A percentile compares a stretch with the other conserved stretches of the same genome.
These are phyloP conservation scores for Aspergillus kassunensis DNA, from an alignment of 495 filamentous ascomycete species.

Conservation along the genomic window DNA sequence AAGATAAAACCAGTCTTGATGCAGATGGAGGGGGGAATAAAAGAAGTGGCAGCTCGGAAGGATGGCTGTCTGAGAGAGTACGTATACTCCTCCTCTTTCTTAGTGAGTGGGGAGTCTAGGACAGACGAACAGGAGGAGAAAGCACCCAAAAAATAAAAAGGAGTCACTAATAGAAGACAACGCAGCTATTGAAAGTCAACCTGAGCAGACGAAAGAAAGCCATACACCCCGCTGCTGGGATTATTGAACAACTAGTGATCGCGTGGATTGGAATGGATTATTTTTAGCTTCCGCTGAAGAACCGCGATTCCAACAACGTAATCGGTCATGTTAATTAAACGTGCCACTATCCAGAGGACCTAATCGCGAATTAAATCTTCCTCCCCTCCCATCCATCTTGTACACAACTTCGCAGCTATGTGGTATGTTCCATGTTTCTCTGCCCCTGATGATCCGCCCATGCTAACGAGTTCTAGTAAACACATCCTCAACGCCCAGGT, in stretches of 20 bases:
- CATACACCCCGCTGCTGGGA: neutral
- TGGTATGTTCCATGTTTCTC: constrained; percentile 1
- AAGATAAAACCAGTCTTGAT: no score
- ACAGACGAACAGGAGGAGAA: constrained; percentile 1
- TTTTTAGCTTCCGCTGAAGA: constrained; percentile 19
- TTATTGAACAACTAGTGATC: constrained; percentile 6
- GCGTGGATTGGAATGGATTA: constrained; percentile 11
- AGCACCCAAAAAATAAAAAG: neutral
- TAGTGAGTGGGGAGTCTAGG: neutral
- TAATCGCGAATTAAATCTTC: constrained; percentile 2
- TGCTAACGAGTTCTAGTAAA: constrained; percentile 56
- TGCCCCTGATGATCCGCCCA: neutral
- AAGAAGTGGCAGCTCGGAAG: constrained; percentile 5
- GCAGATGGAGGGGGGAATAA: neutral
- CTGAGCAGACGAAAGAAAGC: constrained; percentile 13
- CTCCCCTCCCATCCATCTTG: neutral
- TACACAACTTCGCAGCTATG: neutral
- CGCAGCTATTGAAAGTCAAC: constrained; percentile 15
- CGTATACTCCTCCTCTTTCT: no score
- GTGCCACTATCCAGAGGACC: neutral
- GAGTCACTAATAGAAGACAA: constrained; percentile 2
- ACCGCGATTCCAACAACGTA: constrained; percentile 8
- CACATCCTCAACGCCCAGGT: constrained; percentile 98
- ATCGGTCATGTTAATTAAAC: neutral
- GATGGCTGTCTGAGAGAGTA: no score